Conservation (phyloP, 106 monocot species). For the Xerophyta viscosa region DNA sequence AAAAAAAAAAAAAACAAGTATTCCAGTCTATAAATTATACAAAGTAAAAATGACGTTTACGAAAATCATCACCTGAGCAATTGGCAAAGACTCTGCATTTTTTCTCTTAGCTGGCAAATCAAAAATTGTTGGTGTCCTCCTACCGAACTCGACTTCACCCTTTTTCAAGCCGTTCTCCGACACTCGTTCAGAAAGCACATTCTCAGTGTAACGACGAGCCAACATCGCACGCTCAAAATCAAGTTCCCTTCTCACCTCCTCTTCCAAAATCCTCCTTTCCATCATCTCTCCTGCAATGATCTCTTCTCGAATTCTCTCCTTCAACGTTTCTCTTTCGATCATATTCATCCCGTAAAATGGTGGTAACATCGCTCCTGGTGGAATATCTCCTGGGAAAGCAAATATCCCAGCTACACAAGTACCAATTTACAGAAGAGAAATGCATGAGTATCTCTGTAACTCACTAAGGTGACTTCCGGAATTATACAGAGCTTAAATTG, state of each 20-base stretch:
- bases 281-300: slow-evolving; percentile 9
- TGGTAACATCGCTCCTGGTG: background rate
- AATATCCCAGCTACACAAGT: background rate
- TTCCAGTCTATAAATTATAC: too few species aligned
- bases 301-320: slow-evolving; percentile 29
- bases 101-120: too few species aligned
- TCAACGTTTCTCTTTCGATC: slow-evolving; percentile 10
- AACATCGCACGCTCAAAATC: slow-evolving; percentile 7
- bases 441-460: too few species aligned
- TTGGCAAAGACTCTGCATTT: too few species aligned
- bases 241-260: slow-evolving; percentile 12
- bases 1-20: too few species aligned
- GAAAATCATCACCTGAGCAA: too few species aligned
- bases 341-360: background rate
- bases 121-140: background rate
- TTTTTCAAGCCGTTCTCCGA: background rate
- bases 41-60: too few species aligned
- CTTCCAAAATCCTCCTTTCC: background rate
- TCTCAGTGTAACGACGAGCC: background rate
- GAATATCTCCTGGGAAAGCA: background rate
- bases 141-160: background rate
- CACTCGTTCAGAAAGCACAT: background rate
- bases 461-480: too few species aligned
- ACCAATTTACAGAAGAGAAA: too few species aligned
- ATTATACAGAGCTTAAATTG: too few species aligned